A percentile compares a stretch with the other conserved stretches of the same genome.
phyloP scores from a whole-genome alignment of 2,329 filamentous ascomycete species.

The Ceratocystis smalleyi region DNA sequence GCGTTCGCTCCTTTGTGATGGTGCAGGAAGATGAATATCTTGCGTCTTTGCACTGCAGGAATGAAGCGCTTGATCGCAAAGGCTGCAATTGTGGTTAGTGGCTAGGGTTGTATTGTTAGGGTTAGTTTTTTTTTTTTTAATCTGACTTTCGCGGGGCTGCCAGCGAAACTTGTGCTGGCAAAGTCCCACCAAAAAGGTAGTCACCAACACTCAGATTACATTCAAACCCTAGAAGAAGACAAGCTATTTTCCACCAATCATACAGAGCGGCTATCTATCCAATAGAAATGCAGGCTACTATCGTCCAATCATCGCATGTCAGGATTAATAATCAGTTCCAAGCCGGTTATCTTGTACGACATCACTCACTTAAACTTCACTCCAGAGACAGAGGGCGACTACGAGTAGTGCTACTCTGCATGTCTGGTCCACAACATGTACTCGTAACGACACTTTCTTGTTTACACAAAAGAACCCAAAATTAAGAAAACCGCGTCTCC shows the following conservation, averaged over 20 bases:
- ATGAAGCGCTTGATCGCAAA: neutral
- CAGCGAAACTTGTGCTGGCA: neutral
- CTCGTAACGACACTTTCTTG: neutral
- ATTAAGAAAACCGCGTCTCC: neutral
- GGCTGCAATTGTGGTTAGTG: conserved; percentile 4
- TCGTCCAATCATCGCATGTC: neutral
- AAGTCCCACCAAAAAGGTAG: neutral
- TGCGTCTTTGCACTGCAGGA: neutral
- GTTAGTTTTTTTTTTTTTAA: conserved; percentile 5
- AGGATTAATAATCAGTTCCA: neutral
- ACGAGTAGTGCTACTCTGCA: too few species aligned
- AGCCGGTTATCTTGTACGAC: neutral
- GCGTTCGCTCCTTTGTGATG: neutral
- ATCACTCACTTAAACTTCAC: neutral
- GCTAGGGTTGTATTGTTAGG: neutral
- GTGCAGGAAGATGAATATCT: neutral
- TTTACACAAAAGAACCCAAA: neutral
- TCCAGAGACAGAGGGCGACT: neutral
- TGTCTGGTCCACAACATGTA: neutral
- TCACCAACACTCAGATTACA: neutral
- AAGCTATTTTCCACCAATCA: neutral
- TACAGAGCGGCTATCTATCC: neutral
- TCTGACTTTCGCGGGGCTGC: conserved; percentile 1
- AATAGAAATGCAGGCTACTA: neutral
- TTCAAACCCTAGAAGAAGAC: neutral